Evolutionary conservation across 768 basidiomycete genomes (phyloP), one percentile per base, ranked within the genome.

Genomic region (Suillus fuscotomentosus): DNA sequence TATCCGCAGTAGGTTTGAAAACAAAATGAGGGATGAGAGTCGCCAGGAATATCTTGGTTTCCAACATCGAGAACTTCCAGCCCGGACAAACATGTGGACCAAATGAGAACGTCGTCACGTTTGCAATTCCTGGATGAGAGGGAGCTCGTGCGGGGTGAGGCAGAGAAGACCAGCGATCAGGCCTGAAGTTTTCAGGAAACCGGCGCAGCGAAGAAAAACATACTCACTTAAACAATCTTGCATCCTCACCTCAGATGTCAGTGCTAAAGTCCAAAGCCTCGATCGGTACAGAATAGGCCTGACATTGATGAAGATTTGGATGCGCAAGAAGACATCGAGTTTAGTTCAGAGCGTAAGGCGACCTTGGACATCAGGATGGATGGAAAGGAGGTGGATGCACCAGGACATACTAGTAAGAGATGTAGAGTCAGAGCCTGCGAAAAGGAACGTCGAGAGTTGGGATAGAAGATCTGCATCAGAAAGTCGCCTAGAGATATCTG

Each of bases 361-460:
- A 10, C 68, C 79, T 70, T 91, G 89, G 14, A 86, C 68, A 6
- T 82, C 81, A 4, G 84, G 83, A 66, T 86, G 70, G n/a, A 77
- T 74, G 10, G 87, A 78, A 39, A 91, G 83, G 62, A 80, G 74
- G 71, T 86, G 82, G 1, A 89, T 73, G 61, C 82, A 83, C 85
- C 86, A 90, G 7, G 85, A 77, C 31, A 88, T 75, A n/a, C n/a
- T n/a, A 22, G 85, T 84, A 3, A 24, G 24, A 24, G 24, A 24
- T 24, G 24, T 24, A 24, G 86, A 82, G 69, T 89, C 87, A 31
- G 88, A 85, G 14, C 89, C 88, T 3, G 83, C 86, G 48, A 88
- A 83, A 63, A 89, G 78, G 73, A 89, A 84, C 38, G 87, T 86
- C n/a, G 83, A 82, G 67, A 88, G 83, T 71, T 88, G 86, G 65